Base-by-base conservation (phyloP, 345 rosid genomes). In the Lepidium didymum region DNA sequence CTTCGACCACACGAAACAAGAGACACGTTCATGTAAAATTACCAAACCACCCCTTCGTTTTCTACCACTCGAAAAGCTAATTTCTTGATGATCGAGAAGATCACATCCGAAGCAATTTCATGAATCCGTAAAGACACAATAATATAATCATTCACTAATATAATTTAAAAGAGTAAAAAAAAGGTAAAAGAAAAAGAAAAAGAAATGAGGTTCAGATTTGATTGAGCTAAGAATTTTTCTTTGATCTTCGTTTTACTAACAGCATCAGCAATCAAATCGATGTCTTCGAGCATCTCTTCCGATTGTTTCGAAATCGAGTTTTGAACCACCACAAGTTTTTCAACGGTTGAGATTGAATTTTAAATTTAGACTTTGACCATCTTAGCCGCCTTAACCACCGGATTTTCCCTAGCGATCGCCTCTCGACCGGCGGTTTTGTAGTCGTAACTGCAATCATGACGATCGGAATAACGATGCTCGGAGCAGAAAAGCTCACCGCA, bases 371-470 rank as follows among this genome's bases (percentile, higher is more conserved):
- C 86, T 82, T 85, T 89, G 10, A 89, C 88, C 68, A 91, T 94
- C 85, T 94, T 94, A 1, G 99, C 97, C 2, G 99, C 99, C 77
- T 87, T 94, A 34, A 93, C 90, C 27, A 93, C 96, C 23, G 98
- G 98, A 14, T 94, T 94, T 71, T 89, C 97, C 19, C 95, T 81
- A 4, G 96, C 92, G 58, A 94, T 94, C 25, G 96, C 95, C 34
- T 94, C 97, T 8, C 97, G 91, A 1, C 97, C 99, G 14, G 82
- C 96, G 7, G 93, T 62, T 71, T 90, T 92, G 76, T 93, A 93
- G 58, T 93, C 98, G 74, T 85, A 93, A 73, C 94, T 84, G 62
- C 98, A 93, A 14, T 87, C 96, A 64, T 93, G 98, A 6, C 98
- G 92, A 74, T 90, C 97, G 42, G 98, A 88, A 63, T 94, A 94